Evolutionary conservation across 345 rosid species (phyloP).

Genomic region (Conringia planisiliqua): DNA sequence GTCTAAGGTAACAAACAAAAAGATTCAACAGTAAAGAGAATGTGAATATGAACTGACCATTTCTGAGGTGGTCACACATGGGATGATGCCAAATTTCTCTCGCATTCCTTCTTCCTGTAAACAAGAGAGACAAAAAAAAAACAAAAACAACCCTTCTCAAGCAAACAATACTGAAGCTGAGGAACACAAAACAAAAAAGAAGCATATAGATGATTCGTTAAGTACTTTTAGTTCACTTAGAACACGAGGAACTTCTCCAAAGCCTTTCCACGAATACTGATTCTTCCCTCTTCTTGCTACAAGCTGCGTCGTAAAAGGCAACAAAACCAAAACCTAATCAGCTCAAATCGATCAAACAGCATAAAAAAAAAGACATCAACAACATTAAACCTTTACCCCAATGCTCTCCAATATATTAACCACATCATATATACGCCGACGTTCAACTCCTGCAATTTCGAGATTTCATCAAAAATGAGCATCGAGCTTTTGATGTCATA

Average conservation of each 20-base stretch:
- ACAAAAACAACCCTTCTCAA: not conserved
- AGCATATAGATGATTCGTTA: not conserved
- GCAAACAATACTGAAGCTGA: not conserved
- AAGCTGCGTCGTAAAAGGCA: slow-evolving; percentile 36
- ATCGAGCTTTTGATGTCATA: not conserved
- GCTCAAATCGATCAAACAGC: slow-evolving; percentile 14
- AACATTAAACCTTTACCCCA: slow-evolving; percentile 44
- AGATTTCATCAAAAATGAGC: not conserved
- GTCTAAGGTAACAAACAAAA: not conserved
- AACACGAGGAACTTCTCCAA: slow-evolving; percentile 58
- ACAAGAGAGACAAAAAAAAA: not conserved
- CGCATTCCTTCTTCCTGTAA: slow-evolving; percentile 54
- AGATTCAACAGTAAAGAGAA: not conserved
- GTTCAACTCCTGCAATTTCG: slow-evolving; percentile 54
- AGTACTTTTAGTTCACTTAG: slow-evolving; percentile 54
- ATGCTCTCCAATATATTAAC: slow-evolving; percentile 78
- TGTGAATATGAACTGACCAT: slow-evolving; percentile 31
- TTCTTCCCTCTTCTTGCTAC: slow-evolving; percentile 74
- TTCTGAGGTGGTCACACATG: slow-evolving; percentile 33
- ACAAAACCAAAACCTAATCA: not conserved
- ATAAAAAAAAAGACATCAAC: not conserved
- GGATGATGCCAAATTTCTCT: slow-evolving; percentile 46
- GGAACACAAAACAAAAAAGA: not conserved
- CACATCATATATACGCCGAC: slow-evolving; percentile 77
- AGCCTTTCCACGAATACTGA: slow-evolving; percentile 76